Evolutionary conservation across 2,329 filamentous ascomycete genomes (phyloP).

Genomic region (Keithomyces neogunnii): DNA sequence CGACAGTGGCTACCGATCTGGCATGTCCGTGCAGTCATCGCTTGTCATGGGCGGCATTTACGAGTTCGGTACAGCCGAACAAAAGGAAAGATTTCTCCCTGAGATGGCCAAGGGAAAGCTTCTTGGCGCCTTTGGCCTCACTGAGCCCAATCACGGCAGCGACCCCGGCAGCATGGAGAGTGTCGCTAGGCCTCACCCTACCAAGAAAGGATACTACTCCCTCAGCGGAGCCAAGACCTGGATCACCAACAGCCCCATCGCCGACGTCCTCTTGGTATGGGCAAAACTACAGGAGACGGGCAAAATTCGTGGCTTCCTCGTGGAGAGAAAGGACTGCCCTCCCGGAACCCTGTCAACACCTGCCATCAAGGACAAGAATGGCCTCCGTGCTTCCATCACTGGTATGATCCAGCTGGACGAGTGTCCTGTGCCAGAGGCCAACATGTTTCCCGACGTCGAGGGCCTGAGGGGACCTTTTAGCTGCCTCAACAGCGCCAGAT

Average conservation of each 20-base stretch:
- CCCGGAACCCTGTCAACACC: constrained; percentile 87
- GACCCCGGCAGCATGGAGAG: constrained; percentile 91
- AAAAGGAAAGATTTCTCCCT: constrained; percentile 77
- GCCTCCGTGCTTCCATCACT: constrained; percentile 84
- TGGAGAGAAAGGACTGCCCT: constrained; percentile 79
- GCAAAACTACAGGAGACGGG: constrained; percentile 85
- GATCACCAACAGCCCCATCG: constrained; percentile 92
- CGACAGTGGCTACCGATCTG: constrained; percentile 84
- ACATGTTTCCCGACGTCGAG: constrained; percentile 90
- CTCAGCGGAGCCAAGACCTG: constrained; percentile 83
- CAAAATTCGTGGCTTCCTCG: constrained; percentile 87
- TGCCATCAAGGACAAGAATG: constrained; percentile 89
- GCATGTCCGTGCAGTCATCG: constrained; percentile 89
- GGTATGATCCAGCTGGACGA: constrained; percentile 97
- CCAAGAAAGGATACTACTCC: constrained; percentile 72
- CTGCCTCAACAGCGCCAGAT: constrained; percentile 87
- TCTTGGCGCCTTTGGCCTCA: constrained; percentile 80
- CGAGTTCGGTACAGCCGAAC: constrained; percentile 78
- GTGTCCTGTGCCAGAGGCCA: constrained; percentile 77
- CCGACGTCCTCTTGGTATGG: constrained; percentile 82
- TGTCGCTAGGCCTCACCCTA: constrained; percentile 72
- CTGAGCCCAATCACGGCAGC: constrained; percentile 87
- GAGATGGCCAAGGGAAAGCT: constrained; percentile 74
- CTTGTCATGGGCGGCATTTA: constrained; percentile 90
- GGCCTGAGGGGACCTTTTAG: constrained; percentile 84